Percentiles rank a stretch among this genome's conserved stretches.
Conservation (phyloP, 1,139 yeast genomes). For the Meyerozyma carpophila region DNA sequence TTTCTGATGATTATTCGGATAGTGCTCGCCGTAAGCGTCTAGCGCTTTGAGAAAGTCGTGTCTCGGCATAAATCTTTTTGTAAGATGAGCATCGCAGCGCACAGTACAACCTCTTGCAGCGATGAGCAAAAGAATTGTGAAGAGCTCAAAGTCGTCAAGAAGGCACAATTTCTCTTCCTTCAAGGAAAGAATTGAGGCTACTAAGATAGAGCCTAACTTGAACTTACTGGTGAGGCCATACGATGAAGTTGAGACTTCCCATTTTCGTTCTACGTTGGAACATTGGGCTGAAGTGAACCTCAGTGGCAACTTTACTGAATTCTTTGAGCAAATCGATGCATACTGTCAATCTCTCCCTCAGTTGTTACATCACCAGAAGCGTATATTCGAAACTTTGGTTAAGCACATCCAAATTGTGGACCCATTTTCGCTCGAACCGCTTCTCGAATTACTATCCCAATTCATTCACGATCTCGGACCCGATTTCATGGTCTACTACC, state of each 20-base stretch:
- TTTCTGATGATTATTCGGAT: too few relatives aligned
- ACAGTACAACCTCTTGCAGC: background rate
- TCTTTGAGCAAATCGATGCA: constrained; percentile 51
- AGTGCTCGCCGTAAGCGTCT: too few relatives aligned
- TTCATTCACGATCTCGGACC: constrained; percentile 91
- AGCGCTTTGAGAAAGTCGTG: background rate
- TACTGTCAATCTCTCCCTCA: constrained; percentile 73
- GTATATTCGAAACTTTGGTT: constrained; percentile 52
- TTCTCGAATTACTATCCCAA: constrained; percentile 75
- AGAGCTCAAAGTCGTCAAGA: constrained; percentile 51
- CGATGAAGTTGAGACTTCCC: constrained; percentile 70
- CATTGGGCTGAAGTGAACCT: constrained; percentile 88
- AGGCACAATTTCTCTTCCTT: constrained; percentile 69
- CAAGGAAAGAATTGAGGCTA: constrained; percentile 74
- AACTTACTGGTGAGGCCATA: constrained; percentile 59
- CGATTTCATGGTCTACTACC: constrained; percentile 74
- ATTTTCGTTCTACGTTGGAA: constrained; percentile 70
- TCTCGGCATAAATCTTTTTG: background rate
- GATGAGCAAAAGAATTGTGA: constrained; percentile 12
- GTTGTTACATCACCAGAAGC: constrained; percentile 62
- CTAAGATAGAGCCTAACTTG: constrained; percentile 79
- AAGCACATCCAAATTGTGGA: constrained; percentile 53
- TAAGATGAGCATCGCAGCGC: constrained; percentile 1
- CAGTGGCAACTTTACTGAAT: constrained; percentile 65
- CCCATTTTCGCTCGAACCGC: constrained; percentile 69